Conservation (phyloP, 129 eudicot genomes). For the Flaveria robusta region DNA sequence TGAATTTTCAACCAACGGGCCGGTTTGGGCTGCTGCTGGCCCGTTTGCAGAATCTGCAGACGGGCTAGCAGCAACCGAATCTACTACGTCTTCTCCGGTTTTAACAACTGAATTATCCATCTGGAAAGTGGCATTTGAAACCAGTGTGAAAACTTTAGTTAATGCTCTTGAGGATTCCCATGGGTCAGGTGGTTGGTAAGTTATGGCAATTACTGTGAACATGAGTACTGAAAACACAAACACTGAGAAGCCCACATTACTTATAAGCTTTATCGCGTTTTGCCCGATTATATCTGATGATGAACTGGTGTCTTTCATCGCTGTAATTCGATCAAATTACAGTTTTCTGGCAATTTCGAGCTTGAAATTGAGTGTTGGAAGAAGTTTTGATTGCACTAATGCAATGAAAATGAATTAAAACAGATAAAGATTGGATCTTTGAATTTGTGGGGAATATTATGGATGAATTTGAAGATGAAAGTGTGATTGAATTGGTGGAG, state of each 20-base stretch:
- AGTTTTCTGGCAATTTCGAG: background rate
- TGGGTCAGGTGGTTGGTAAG: slow-evolving; percentile 99
- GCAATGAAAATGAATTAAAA: background rate
- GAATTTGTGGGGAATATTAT: slow-evolving; percentile 20
- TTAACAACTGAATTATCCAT: slow-evolving; percentile 74
- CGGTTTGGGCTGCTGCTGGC: slow-evolving; percentile 12
- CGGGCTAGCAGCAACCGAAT: slow-evolving; percentile 42
- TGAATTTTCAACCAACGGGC: slow-evolving; percentile 27
- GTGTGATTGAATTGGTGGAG: slow-evolving; percentile 28
- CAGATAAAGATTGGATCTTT: slow-evolving; percentile 24
- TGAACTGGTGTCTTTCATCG: slow-evolving; percentile 60
- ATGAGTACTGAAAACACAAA: slow-evolving; percentile 83
- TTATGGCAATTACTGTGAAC: slow-evolving; percentile 78
- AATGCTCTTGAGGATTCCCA: slow-evolving; percentile 93
- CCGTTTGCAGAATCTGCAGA: background rate
- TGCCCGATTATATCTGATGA: slow-evolving; percentile 87
- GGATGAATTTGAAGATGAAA: background rate
- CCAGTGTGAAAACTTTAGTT: slow-evolving; percentile 72
- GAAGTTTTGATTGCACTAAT: background rate
- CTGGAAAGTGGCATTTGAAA: slow-evolving; percentile 80
- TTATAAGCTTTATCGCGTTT: slow-evolving; percentile 67
- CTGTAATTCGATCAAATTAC: slow-evolving; percentile 9
- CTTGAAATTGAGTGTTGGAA: slow-evolving; percentile 22
- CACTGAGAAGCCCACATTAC: slow-evolving; percentile 94
- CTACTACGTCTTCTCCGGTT: slow-evolving; percentile 77